Percentiles rank a stretch among this genome's conserved stretches.
These are phyloP conservation scores for Chrysoporthe cubensis DNA, from an alignment of 2,329 filamentous ascomycete species.

Conservation along the genomic window DNA sequence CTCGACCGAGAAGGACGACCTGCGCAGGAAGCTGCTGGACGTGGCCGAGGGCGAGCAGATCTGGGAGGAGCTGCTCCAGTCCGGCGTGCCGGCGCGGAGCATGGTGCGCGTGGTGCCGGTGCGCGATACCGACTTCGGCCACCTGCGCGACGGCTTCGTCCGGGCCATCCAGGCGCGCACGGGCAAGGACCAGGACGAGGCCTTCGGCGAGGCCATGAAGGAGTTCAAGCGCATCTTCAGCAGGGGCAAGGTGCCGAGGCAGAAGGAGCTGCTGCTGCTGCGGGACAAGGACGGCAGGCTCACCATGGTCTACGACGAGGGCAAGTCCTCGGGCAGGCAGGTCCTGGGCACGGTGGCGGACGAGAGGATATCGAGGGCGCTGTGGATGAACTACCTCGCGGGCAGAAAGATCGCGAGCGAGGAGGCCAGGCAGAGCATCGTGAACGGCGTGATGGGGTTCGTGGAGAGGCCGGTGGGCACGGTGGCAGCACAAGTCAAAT, in stretches of 20 bases:
- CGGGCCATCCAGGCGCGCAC: slow-evolving; percentile 76
- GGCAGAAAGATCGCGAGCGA: slow-evolving; percentile 89
- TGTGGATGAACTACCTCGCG: slow-evolving; percentile 90
- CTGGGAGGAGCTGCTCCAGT: slow-evolving; percentile 73
- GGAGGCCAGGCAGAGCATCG: slow-evolving; percentile 76
- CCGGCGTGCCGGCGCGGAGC: slow-evolving; percentile 69
- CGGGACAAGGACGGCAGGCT: slow-evolving; percentile 69
- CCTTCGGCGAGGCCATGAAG: slow-evolving; percentile 74
- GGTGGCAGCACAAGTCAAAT: slow-evolving; percentile 75
- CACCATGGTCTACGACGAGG: slow-evolving; percentile 68
- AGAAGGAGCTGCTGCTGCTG: slow-evolving; percentile 73
- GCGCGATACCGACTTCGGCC: slow-evolving; percentile 92
- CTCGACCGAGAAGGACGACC: slow-evolving; percentile 74
- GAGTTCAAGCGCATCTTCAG: slow-evolving; percentile 84
- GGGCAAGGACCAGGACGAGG: slow-evolving; percentile 67
- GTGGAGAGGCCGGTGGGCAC: slow-evolving; percentile 88
- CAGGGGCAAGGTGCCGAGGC: slow-evolving; percentile 78
- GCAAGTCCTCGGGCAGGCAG: slow-evolving; percentile 50
- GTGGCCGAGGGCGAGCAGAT: slow-evolving; percentile 68
- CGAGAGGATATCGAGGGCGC: slow-evolving; percentile 75
- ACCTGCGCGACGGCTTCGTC: slow-evolving; percentile 90
- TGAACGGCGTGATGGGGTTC: slow-evolving; percentile 85
- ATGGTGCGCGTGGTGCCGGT: slow-evolving; percentile 85
- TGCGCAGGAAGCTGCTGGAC: slow-evolving; percentile 73
- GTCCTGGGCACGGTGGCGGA: slow-evolving; percentile 74